phyloP scores from a whole-genome alignment of 495 filamentous ascomycete genomes.

The Penicillium ucsense region DNA sequence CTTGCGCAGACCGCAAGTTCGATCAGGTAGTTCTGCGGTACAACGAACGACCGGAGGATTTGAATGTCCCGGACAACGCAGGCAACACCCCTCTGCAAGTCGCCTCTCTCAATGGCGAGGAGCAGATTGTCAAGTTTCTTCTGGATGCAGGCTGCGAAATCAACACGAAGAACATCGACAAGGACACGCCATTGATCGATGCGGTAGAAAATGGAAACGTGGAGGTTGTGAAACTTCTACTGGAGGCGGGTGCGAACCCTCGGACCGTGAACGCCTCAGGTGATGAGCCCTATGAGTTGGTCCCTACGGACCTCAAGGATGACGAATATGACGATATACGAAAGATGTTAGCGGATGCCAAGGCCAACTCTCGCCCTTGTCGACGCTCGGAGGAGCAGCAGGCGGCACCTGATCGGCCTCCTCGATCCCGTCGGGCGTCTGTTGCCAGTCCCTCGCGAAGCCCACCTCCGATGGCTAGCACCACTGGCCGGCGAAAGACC shows the following conservation, averaged over 20 bases:
- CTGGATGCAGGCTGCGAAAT: conserved; percentile 73
- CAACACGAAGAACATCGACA: conserved; percentile 70
- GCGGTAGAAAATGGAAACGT: conserved; percentile 90
- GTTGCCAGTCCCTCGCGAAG: conserved; percentile 45
- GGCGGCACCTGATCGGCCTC: conserved; percentile 40
- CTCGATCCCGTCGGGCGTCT: conserved; percentile 55
- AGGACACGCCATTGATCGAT: conserved; percentile 90
- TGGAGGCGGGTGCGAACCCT: conserved; percentile 82
- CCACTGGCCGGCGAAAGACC: conserved; percentile 39
- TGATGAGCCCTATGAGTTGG: conserved; percentile 74
- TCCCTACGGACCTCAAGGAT: conserved; percentile 60
- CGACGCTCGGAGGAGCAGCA: conserved; percentile 61
- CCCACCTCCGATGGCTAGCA: conserved; percentile 30
- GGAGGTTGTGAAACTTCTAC: conserved; percentile 76
- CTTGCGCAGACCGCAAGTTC: conserved; percentile 67
- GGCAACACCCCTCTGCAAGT: conserved; percentile 91
- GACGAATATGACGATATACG: conserved; percentile 56
- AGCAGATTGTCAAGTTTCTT: conserved; percentile 62
- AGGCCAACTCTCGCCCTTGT: conserved; percentile 33
- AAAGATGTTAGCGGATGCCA: conserved; percentile 37
- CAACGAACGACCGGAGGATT: conserved; percentile 69
- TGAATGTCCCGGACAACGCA: conserved; percentile 85
- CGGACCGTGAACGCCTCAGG: conserved; percentile 78
- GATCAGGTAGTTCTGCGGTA: conserved; percentile 59
- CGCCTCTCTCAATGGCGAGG: conserved; percentile 72